phyloP scores from a whole-genome alignment of 2,329 filamentous ascomycete genomes.

The Onygena corvina region DNA sequence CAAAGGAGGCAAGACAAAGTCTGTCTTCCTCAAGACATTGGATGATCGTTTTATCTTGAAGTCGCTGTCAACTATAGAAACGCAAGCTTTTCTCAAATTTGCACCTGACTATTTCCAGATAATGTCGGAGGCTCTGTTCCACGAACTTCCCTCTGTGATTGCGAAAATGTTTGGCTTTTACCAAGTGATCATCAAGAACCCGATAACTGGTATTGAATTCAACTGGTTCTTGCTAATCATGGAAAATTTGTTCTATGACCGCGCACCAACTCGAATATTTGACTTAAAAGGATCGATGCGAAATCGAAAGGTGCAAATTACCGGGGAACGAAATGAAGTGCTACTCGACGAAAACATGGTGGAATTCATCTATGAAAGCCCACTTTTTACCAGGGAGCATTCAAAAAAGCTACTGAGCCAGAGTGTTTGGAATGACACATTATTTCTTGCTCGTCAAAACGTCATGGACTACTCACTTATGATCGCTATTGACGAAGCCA shows the following conservation, averaged over 20 bases:
- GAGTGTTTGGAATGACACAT: conserved; percentile 93
- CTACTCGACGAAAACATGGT: conserved; percentile 97
- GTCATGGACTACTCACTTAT: conserved; percentile 99
- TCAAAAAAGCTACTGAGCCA: conserved; percentile 85
- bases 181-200: conserved; percentile 94
- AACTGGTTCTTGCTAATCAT: conserved; percentile 90
- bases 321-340: conserved; percentile 91
- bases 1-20: conserved; percentile 95
- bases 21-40: conserved; percentile 88
- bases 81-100: conserved; percentile 85
- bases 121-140: conserved; percentile 92
- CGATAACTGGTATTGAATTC: conserved; percentile 78
- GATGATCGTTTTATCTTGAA: conserved; percentile 92
- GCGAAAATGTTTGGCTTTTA: conserved; percentile 99
- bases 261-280: conserved; percentile 76
- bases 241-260: conserved; percentile 97
- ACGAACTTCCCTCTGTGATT: conserved; percentile 88
- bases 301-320: conserved; percentile 92
- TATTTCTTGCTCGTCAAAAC: conserved; percentile 87
- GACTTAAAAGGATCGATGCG: conserved; percentile 98
- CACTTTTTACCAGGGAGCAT: conserved; percentile 88
- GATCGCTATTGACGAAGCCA: conserved; percentile 87
- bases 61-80: conserved; percentile 80
- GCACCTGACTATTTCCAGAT: conserved; percentile 95
- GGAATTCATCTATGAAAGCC: conserved; percentile 96